Base-by-base conservation (phyloP, 768 basidiomycete genomes). In the Termitomyces sp. region DNA sequence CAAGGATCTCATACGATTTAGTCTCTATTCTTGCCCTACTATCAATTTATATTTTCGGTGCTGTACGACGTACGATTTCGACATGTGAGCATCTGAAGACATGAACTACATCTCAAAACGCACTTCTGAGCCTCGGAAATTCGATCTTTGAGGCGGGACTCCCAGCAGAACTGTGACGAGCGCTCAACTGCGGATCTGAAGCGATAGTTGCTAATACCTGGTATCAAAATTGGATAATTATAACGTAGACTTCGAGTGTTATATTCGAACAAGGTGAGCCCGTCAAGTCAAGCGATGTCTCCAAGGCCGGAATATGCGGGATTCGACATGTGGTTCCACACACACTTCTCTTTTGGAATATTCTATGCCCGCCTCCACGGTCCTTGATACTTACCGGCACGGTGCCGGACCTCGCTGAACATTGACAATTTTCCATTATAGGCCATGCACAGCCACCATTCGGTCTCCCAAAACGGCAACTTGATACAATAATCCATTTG, bases 401-500 rank as follows among this genome's bases (percentile, higher is more conserved):
- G 39, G n/a, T 16, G 16, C 36, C 36, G 33, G 9, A 33, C 33
- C 33, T 33, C 33, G 16, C 13, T n/a, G 44, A 46, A 55, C 47
- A 36, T 51, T 55, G 51, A n/a, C 34, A 15, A 47, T 31, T 48
- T 28, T 54, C 18, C 10, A 28, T n/a, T 26, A n/a, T n/a, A 39
- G 37, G 29, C 13, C 36, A 31, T 36, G 50, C 60, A 65, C 58
- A 61, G 60, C 63, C 65, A 64, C 56, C 54, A 49, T 36, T 9
- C 24, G n/a, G n/a, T 4, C 33, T 16, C n/a, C 62, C 65, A 26
- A 62, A 61, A 50, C n/a, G 63, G 69, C 28, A 60, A 60, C 37
- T 29, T 57, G 55, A 64, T 67, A 65, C 63, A 42, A 61, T 24
- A 37, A 18, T 59, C 67, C 61, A 60, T 60, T 63, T 65, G 46